phyloP scores from a whole-genome alignment of 169 alveolate genomes.

The Toxoplasma gondii region DNA sequence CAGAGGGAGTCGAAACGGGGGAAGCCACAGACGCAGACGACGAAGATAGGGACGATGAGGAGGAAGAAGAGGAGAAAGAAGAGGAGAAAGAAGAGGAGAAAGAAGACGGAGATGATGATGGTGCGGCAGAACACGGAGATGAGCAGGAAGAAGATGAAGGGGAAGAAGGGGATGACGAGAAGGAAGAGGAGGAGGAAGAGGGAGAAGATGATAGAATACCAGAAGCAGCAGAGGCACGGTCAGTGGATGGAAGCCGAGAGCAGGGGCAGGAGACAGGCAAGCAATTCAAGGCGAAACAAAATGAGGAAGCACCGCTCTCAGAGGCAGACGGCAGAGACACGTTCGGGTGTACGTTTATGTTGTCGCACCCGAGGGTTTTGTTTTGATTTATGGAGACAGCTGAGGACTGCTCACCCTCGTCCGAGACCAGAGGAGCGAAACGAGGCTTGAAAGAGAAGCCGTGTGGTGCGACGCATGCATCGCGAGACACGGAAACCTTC shows the following conservation, averaged over 20 bases:
- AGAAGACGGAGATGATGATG: too few relatives aligned
- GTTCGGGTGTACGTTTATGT: too few relatives aligned
- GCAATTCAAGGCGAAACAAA: background rate
- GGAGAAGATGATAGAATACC: background rate
- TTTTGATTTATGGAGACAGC: too few relatives aligned
- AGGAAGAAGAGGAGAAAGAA: too few relatives aligned
- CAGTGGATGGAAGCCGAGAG: background rate
- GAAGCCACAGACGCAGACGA: background rate
- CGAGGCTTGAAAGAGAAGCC: too few relatives aligned
- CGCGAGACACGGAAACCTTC: too few relatives aligned
- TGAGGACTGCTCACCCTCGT: too few relatives aligned
- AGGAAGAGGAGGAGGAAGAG: background rate
- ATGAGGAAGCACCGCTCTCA: background rate
- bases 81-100: background rate
- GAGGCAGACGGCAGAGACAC: background rate
- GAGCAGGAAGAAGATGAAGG: background rate
- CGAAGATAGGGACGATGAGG: background rate
- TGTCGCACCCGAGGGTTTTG: too few relatives aligned
- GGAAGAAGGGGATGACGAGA: background rate
- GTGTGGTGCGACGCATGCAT: too few relatives aligned
- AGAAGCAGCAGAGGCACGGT: background rate
- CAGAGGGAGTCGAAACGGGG: background rate
- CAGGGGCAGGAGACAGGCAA: background rate
- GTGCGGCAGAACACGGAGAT: background rate
- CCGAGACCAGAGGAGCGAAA: too few relatives aligned